Base-by-base conservation (phyloP, 495 filamentous ascomycete species). In the Hypoxylon intermedium region DNA sequence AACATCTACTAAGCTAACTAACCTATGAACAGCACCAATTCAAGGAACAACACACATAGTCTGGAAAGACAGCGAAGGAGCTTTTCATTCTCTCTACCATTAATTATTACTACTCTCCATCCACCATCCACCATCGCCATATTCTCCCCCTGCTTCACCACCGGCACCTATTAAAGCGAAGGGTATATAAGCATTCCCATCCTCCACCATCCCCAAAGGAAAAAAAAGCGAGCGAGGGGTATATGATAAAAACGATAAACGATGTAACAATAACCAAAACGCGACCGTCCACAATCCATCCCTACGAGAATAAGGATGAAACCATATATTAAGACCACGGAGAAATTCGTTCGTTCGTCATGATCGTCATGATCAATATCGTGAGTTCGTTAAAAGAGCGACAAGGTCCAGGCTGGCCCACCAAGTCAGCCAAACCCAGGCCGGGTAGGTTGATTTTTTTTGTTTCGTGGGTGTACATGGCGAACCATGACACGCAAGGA, bases 191-290 rank as follows among this genome's bases (percentile, higher is more conserved):
- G 16, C 46, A 43, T 26, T 30, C 24, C 40, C 24, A 37, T 37
- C 31, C 20, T 49, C 52, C 46, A 51, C 26, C 37, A 23, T 38
- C 19, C 48, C 15, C 52, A 42, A 63, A 37, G 58, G 43, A 64
- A 45, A 42, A 63, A 37, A 63, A 49, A 64, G 40, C 60, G 53
- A 64, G 60, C 49, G 60, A 64, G 26, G 41, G 60, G 60, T n/a
- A 54, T 58, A 58, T 64, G 41, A 28, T 51, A 33, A 15, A 16
- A 30, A 24, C 26, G 15, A 33, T 9, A 33, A 47, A 47, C n/a
- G n/a, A 47, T 28, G n/a, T 11, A 33, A 7, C 30, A 33, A 33
- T 4, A 26, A 26, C 20, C 11, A 26, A n/a, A 19, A 15, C 18
- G 42, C 41, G 49, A 56, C 45, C 48, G 13, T 31, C 20, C 53